Evolutionary conservation across 2,329 filamentous ascomycete genomes (phyloP).

Genomic region (Calonectria fujianensis): DNA sequence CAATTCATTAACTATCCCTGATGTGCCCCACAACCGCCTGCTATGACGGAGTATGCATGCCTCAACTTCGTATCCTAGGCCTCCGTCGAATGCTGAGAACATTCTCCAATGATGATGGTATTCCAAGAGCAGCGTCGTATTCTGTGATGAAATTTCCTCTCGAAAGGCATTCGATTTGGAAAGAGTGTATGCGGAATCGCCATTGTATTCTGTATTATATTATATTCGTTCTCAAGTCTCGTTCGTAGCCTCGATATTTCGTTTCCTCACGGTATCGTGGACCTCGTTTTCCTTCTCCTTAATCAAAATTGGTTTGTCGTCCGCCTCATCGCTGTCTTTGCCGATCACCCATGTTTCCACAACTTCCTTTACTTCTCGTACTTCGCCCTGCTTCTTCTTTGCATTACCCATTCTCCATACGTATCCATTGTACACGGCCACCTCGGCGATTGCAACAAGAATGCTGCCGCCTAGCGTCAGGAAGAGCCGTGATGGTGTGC

Average conservation of each 20-base stretch:
- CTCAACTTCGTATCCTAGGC: neutral
- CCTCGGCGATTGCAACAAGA: conserved; percentile 83
- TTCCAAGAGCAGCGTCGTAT: neutral
- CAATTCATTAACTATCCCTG: conserved; percentile 18
- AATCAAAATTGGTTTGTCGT: conserved; percentile 53
- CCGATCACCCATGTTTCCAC: conserved; percentile 82
- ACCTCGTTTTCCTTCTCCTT: conserved; percentile 46
- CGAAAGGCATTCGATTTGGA: neutral
- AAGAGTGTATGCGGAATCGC: neutral
- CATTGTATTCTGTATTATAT: neutral
- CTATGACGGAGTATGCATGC: neutral
- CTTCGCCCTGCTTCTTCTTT: conserved; percentile 76
- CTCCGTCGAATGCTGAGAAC: neutral
- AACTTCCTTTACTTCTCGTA: conserved; percentile 80
- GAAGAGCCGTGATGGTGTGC: conserved; percentile 80
- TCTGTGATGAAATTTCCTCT: neutral
- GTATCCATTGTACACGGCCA: conserved; percentile 85
- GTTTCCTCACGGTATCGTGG: conserved; percentile 53
- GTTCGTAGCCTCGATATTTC: conserved; percentile 45
- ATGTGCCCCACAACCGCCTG: conserved; percentile 5
- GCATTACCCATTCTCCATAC: conserved; percentile 82
- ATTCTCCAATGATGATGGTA: neutral
- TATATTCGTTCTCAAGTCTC: conserved; percentile 23
- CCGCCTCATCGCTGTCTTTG: conserved; percentile 56
- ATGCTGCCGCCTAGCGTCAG: conserved; percentile 82